These are phyloP conservation scores for Kodamaea leandrae DNA, from an alignment of 805 yeast species.

Conservation along the genomic window DNA sequence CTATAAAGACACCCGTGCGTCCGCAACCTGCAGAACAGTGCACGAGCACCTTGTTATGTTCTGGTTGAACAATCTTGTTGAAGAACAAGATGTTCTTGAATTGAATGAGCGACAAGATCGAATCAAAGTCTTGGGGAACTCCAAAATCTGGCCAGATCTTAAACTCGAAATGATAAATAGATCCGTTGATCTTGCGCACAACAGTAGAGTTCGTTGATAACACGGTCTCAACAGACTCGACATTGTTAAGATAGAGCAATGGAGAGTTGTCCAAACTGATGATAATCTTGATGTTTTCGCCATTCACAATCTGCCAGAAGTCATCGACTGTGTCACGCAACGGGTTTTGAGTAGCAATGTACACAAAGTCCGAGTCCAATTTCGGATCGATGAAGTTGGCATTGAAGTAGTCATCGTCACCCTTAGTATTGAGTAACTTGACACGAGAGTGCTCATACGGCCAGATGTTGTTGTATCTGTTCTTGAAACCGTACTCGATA, in stretches of 20 bases:
- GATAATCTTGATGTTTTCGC: conserved; percentile 33
- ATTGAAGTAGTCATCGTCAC: conserved; percentile 42
- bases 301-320: conserved; percentile 41
- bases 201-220: conserved; percentile 5
- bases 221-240: conserved; percentile 8
- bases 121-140: conserved; percentile 32
- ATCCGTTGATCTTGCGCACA: conserved; percentile 13
- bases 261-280: conserved; percentile 33
- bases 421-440: conserved; percentile 23
- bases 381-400: conserved; percentile 39
- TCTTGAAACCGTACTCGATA: conserved; percentile 31
- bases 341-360: conserved; percentile 49
- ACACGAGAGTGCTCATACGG: conserved; percentile 51
- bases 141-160: conserved; percentile 50
- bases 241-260: conserved; percentile 17
- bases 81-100: conserved; percentile 29
- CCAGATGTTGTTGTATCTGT: conserved; percentile 47
- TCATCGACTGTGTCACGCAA: conserved; percentile 40
- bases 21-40: conserved; percentile 34
- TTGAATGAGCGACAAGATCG: conserved; percentile 32
- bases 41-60: conserved; percentile 17
- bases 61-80: conserved; percentile 6
- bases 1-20: conserved; percentile 29
- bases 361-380: conserved; percentile 15
- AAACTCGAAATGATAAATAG: conserved; percentile 39